Base-by-base conservation (phyloP, 371 early-diverging fungal species). In the Fennellomyces sp. region DNA sequence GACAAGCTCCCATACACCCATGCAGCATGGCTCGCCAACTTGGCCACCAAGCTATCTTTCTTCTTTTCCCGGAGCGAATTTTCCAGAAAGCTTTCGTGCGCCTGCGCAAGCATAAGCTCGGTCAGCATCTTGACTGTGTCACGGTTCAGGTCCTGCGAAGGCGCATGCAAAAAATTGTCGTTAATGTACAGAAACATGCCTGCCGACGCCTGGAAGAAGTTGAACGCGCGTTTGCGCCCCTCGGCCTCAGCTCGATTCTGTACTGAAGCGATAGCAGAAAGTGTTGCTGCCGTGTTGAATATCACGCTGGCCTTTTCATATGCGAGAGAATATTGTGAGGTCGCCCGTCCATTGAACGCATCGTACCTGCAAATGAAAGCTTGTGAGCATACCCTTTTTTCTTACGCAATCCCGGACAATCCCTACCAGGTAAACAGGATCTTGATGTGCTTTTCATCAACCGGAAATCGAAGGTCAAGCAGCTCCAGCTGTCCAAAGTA, bases 401-500 rank as follows among this genome's bases (percentile, higher is more conserved):
- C 26, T 58, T 52, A 17, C 36, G 27, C 30, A 23, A 10, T 33
- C 26, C 3, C 39, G 25, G 29, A 12, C 29, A 26, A 6, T 1
- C 6, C 70, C 58, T 85, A 94, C 97, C 97, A 97, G 38, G 85
- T 87, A 65, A 97, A 97, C 4, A 85, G 69, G 8, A 95, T 83
- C 66, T 91, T 93, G 52, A 96, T 88, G 63, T 91, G 86, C 42
- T 92, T 90, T 66, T 95, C 95, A 65, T 94, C 96, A 7, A 96
- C 88, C 19, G 91, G 93, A 68, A 98, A 95, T 28, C 96, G 87
- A 54, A 94, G 76, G 65, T 96, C 97, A n/a, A 97, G 76, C 11
- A 96, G 78, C 65, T 98, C 97, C 41, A 98, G 75, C 65, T 98
- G 98, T 28, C 95, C 94, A 81, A 94, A 96, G 75, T 98, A 98